Base-by-base conservation (phyloP, 371 early-diverging fungal genomes). In the Zopfochytrium polystomum region DNA sequence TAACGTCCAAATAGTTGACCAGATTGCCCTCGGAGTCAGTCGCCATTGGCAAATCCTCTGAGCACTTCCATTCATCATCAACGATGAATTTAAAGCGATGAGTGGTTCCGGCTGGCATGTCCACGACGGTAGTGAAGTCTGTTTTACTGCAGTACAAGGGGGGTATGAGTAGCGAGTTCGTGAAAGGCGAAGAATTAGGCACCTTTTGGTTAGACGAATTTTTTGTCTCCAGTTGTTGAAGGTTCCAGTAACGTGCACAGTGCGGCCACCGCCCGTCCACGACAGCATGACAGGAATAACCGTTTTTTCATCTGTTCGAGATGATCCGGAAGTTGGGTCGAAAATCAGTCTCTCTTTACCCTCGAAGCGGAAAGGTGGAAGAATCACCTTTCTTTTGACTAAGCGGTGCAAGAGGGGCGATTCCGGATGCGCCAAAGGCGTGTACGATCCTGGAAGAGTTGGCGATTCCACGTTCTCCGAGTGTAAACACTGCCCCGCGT, bases 151-250 rank as follows among this genome's bases (percentile, higher is more conserved):
- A 25, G 35, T 32, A n/a, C 18, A 18, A 6, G 5, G 11, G 2
- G 27, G 23, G 49, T 3, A 6, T 3, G 32, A 2, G 26, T 52
- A 58, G 30, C 9, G 49, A 44, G 1, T 2, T 4, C 13, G 30
- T 31, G 6, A 42, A 1, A 2, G 11, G 34, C 23, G 2, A 23
- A 29, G 2, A 15, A 42, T 22, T 6, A 20, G 13, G 35, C 74
- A 87, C 89, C 87, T 89, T 63, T 89, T 87, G 50, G 82, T 80
- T 56, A 97, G 63, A 58, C 85, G 85, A 30, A 96, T 87, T 77
- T 94, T 93, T 65, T 91, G 89, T 66, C 89, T 90, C 98, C 98
- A 97, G 47, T 90, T 89, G 77, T 95, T 95, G 67, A 97, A 97
- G n/a, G 94, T 92, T 20, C 98, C 98, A 2, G 96, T 93, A 15